Conservation (phyloP, 1,139 yeast genomes). For the Lodderomyces orthopsilosis region DNA sequence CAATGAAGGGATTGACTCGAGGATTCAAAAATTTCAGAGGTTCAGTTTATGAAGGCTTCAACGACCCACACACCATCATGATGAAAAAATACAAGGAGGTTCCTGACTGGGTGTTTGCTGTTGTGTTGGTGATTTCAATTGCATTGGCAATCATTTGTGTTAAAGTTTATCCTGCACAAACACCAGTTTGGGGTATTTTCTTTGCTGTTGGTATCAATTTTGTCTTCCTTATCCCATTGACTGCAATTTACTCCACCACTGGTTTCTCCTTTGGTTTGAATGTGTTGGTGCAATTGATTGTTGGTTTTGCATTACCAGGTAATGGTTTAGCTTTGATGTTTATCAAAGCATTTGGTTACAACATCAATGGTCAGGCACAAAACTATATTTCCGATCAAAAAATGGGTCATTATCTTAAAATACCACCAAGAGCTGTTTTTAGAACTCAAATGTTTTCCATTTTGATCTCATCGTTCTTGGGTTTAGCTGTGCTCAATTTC, state of each 20-base stretch:
- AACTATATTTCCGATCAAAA: constrained; percentile 55
- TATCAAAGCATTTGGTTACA: constrained; percentile 57
- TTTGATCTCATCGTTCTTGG: constrained; percentile 39
- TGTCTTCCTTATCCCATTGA: constrained; percentile 51
- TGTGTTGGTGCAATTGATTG: constrained; percentile 57
- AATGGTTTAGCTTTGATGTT: constrained; percentile 60
- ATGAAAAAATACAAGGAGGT: constrained; percentile 56
- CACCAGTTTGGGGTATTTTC: constrained; percentile 56
- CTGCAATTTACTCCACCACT: constrained; percentile 49
- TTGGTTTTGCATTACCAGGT: constrained; percentile 65
- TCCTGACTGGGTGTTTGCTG: constrained; percentile 57
- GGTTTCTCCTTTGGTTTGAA: constrained; percentile 55
- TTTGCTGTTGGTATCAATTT: constrained; percentile 52
- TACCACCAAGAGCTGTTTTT: constrained; percentile 60
- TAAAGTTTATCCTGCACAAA: constrained; percentile 40
- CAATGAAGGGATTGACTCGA: constrained; percentile 13
- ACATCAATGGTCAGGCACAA: constrained; percentile 62
- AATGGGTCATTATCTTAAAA: constrained; percentile 56
- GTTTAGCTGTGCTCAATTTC: constrained; percentile 54
- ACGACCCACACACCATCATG: constrained; percentile 55
- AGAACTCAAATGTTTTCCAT: constrained; percentile 52
- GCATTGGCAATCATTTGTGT: constrained; percentile 47
- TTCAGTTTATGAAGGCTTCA: constrained; percentile 26
- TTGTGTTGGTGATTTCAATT: constrained; percentile 43
- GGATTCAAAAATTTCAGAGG: constrained; percentile 27